phyloP scores from a whole-genome alignment of 352 stramenopile species.

The Globisporangium radiosum region DNA sequence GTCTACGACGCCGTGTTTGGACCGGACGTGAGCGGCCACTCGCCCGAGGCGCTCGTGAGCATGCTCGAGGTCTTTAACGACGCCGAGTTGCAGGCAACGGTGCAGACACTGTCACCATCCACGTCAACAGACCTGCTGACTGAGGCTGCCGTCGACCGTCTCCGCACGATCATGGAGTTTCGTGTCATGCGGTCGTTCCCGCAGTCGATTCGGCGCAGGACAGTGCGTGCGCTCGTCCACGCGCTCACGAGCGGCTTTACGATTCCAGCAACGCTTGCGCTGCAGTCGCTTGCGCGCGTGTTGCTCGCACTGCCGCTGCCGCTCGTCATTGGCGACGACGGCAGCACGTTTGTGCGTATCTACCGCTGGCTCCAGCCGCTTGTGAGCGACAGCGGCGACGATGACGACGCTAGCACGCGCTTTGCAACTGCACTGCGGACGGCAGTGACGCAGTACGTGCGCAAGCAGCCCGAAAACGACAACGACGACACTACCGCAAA shows the following conservation, averaged over 20 bases:
- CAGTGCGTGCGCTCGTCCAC: conserved; percentile 37
- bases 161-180: conserved; percentile 68
- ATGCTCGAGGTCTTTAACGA: conserved; percentile 58
- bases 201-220: conserved; percentile 46
- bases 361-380: conserved; percentile 22
- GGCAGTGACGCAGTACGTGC: conserved; percentile 18
- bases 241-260: conserved; percentile 59
- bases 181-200: conserved; percentile 75
- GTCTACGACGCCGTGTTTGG: conserved; percentile 54
- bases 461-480: not conserved
- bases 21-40: conserved; percentile 38
- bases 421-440: conserved; percentile 12
- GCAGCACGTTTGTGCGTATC: conserved; percentile 21
- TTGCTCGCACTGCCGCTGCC: conserved; percentile 45
- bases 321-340: conserved; percentile 22
- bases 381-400: not conserved
- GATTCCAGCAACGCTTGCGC: conserved; percentile 17
- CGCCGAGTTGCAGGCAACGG: conserved; percentile 13
- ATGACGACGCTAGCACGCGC: not conserved
- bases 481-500: too few relatives aligned
- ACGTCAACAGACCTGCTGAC: conserved; percentile 16
- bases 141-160: conserved; percentile 28
- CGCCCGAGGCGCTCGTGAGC: conserved; percentile 60
- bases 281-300: conserved; percentile 36
- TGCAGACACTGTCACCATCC: conserved; percentile 1